Evolutionary conservation across 176 grass and related monocot genomes (phyloP), one percentile per base, ranked within the genome.

Genomic region (Pontederia paniculata): DNA sequence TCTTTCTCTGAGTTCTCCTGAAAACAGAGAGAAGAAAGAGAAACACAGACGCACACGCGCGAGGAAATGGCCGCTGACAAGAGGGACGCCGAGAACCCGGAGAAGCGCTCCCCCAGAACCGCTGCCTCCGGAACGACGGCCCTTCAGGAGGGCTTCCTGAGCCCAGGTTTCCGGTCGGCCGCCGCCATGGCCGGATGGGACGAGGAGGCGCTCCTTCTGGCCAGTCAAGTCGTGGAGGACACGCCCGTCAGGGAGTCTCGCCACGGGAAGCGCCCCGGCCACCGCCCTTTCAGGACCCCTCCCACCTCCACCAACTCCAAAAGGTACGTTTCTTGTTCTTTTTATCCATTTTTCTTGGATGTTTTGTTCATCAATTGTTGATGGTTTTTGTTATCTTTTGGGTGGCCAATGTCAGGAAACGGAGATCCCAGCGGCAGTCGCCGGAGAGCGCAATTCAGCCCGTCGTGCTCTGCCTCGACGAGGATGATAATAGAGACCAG

Each of bases 181-280:
- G 91, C 86, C 37, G 91, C 66, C 47, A 44, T 83, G 23, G 91
- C 86, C 18, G 86, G 86, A 28, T 97, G 91, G 91, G 91, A 97
- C 65, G 91, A 97, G 74, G 91, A 90, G 63, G 78, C 91, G 25
- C 51, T 95, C 62, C 74, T 94, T 49, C 57, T 87, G 21, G 90
- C 90, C 11, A 68, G 74, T 43, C 80, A 90, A 44, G 74, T 97
- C 55, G 91, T 97, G 64, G 91, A 97, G 52, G 91, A 97, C 71
- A 97, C 91, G 45, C 91, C 91, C 2, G 86, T 97, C 74, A 70
- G 91, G 42, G 86, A 97, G 41, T 90, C 80, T 22, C 77, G 86
- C 13, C 91, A 74, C 68, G 86, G 74, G 63, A 97, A 79, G 70
- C 80, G 85, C 9, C 17, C 50, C 74, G 50, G 76, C 23, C 54